phyloP scores from a whole-genome alignment of 495 filamentous ascomycete genomes.

The Viridothelium virens region DNA sequence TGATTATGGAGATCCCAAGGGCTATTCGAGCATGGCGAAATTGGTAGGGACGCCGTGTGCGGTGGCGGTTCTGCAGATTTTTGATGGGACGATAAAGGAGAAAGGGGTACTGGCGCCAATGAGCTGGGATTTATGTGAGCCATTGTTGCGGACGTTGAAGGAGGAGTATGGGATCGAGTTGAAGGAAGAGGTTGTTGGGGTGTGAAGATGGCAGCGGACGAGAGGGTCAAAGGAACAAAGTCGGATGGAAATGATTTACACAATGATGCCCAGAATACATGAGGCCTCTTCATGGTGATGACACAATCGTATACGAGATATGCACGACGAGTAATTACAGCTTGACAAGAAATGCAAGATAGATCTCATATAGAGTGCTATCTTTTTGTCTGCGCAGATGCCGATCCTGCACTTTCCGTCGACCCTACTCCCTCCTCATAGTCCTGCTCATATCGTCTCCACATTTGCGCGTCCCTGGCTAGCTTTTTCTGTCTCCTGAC shows the following conservation, averaged over 20 bases:
- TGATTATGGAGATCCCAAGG: slow-evolving; percentile 70
- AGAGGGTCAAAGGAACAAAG: neutral
- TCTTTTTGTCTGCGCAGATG: neutral
- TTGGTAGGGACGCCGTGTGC: slow-evolving; percentile 61
- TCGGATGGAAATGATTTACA: neutral
- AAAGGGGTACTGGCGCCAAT: slow-evolving; percentile 81
- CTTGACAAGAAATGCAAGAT: neutral
- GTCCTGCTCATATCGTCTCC: slow-evolving; percentile 40
- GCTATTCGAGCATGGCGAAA: slow-evolving; percentile 86
- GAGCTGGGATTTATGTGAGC: slow-evolving; percentile 58
- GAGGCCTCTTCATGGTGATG: neutral
- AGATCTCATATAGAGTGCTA: neutral
- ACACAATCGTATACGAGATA: neutral
- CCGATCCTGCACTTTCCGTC: neutral
- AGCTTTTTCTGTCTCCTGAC: slow-evolving; percentile 57
- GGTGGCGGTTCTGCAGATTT: slow-evolving; percentile 53
- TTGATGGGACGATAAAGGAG: slow-evolving; percentile 69
- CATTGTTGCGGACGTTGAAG: slow-evolving; percentile 43
- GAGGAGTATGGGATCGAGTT: slow-evolving; percentile 38
- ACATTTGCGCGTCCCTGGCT: slow-evolving; percentile 53
- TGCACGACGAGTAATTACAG: neutral
- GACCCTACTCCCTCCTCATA: neutral
- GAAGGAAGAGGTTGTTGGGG: slow-evolving; percentile 32
- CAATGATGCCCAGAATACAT: neutral
- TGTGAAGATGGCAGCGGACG: neutral